These are phyloP conservation scores for Flaveria sonorensis DNA, from an alignment of 129 eudicot genomes.

Conservation along the genomic window DNA sequence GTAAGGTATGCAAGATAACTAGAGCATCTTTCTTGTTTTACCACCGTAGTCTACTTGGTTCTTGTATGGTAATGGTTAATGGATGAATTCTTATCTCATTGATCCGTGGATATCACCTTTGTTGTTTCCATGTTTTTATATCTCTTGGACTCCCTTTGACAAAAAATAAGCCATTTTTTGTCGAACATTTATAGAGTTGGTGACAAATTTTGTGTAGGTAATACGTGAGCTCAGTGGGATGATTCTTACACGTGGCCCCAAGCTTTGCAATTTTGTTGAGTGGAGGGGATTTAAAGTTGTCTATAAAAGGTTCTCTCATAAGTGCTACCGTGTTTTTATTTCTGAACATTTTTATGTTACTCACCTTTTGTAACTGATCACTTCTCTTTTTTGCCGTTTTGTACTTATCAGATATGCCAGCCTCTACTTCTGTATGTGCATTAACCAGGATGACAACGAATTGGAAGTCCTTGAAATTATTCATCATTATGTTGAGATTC, in stretches of 20 bases:
- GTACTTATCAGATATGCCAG: constrained; percentile 77
- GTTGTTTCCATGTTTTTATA: not conserved
- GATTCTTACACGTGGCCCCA: constrained; percentile 86
- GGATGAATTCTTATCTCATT: not conserved
- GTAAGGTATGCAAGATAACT: constrained; percentile 58
- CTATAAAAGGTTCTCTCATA: constrained; percentile 65
- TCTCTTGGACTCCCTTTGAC: constrained; percentile 1
- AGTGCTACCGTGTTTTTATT: not conserved
- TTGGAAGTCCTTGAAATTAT: constrained; percentile 87
- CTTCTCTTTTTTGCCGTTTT: not conserved
- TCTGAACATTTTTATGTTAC: not conserved
- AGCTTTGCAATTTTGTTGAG: constrained; percentile 91
- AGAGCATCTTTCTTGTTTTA: constrained; percentile 4
- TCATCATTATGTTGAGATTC: constrained; percentile 90
- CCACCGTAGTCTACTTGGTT: constrained; percentile 1
- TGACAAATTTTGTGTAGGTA: constrained; percentile 49
- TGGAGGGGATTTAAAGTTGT: constrained; percentile 96
- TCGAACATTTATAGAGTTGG: not conserved
- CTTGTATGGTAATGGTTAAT: constrained; percentile 10
- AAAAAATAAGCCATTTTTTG: not conserved
- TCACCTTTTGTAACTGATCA: constrained; percentile 11
- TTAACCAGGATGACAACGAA: constrained; percentile 91
- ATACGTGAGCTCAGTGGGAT: constrained; percentile 88
- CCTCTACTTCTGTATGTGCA: constrained; percentile 95
- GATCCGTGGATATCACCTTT: constrained; percentile 11